These are phyloP conservation scores for Emergomyces africanus DNA, from an alignment of 2,329 filamentous ascomycete genomes.

Conservation along the genomic window DNA sequence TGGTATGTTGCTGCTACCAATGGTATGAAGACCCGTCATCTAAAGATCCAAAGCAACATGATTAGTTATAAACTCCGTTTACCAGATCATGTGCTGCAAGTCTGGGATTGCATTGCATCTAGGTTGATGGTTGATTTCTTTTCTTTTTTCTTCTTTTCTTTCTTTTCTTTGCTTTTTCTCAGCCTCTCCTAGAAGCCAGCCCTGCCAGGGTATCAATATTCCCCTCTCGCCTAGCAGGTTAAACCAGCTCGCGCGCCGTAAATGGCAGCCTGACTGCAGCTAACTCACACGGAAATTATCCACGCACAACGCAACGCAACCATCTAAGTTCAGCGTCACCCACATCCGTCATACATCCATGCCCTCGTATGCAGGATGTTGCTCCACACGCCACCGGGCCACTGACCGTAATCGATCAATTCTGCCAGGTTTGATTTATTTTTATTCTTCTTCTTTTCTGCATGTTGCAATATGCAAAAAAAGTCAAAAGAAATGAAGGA, in stretches of 20 bases:
- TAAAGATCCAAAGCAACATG: neutral
- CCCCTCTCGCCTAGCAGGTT: too few species aligned
- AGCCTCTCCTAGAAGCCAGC: neutral
- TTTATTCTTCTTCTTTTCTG: neutral
- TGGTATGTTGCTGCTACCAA: too few species aligned
- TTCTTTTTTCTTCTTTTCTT: neutral
- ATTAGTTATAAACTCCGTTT: too few species aligned
- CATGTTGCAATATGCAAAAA: neutral
- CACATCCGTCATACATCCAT: neutral
- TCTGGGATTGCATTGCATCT: neutral
- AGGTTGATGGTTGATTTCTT: neutral
- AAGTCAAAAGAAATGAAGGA: neutral
- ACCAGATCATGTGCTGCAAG: neutral
- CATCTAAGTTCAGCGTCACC: neutral
- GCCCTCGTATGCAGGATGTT: neutral
- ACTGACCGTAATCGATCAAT: neutral
- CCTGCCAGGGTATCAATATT: neutral
- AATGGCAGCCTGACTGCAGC: too few species aligned
- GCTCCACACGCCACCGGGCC: neutral
- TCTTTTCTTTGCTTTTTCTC: neutral
- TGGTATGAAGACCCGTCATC: too few species aligned
- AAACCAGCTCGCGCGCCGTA: too few species aligned
- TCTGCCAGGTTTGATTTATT: neutral
- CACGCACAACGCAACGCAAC: neutral
- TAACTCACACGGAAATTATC: neutral